Evolutionary conservation across 2,329 filamentous ascomycete species (phyloP).

Genomic region (Fusarium mexicanum): DNA sequence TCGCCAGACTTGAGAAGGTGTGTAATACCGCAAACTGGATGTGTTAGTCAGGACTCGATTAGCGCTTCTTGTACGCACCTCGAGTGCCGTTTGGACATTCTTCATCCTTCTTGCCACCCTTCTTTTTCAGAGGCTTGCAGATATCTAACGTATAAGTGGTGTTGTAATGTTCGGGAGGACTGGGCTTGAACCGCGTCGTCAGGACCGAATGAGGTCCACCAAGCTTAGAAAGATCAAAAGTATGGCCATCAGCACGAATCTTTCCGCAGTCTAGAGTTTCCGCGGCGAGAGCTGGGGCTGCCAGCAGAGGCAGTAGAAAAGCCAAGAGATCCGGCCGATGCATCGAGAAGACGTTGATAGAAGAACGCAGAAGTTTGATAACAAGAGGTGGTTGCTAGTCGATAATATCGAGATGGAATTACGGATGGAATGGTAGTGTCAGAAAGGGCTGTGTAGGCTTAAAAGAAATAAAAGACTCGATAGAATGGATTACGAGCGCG

Average conservation of each 20-base stretch:
- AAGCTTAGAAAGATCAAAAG: conserved; percentile 72
- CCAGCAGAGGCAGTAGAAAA: conserved; percentile 50
- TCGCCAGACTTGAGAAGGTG: conserved; percentile 61
- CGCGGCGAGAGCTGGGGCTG: conserved; percentile 51
- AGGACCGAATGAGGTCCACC: conserved; percentile 76
- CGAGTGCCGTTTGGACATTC: conserved; percentile 76
- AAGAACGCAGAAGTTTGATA: conserved; percentile 7
- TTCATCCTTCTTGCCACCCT: conserved; percentile 63
- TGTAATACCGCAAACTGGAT: conserved; percentile 78
- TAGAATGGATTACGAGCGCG: conserved; percentile 2
- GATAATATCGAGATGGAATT: conserved; percentile 1
- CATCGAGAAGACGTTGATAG: conserved; percentile 46
- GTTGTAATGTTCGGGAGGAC: conserved; percentile 65
- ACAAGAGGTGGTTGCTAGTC: not conserved
- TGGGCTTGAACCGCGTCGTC: conserved; percentile 62
- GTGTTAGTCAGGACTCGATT: conserved; percentile 9
- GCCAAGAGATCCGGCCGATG: conserved; percentile 51
- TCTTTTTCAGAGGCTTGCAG: conserved; percentile 73
- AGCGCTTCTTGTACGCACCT: conserved; percentile 57
- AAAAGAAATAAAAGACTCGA: not conserved
- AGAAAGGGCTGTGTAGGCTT: not conserved
- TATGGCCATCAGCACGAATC: conserved; percentile 65
- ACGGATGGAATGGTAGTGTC: conserved; percentile 13
- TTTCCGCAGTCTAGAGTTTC: conserved; percentile 70
- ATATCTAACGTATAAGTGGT: conserved; percentile 86